A percentile compares a stretch with the other conserved stretches of the same genome.
phyloP scores from a whole-genome alignment of 116 monocot species.

The Posidonia oceanica region DNA sequence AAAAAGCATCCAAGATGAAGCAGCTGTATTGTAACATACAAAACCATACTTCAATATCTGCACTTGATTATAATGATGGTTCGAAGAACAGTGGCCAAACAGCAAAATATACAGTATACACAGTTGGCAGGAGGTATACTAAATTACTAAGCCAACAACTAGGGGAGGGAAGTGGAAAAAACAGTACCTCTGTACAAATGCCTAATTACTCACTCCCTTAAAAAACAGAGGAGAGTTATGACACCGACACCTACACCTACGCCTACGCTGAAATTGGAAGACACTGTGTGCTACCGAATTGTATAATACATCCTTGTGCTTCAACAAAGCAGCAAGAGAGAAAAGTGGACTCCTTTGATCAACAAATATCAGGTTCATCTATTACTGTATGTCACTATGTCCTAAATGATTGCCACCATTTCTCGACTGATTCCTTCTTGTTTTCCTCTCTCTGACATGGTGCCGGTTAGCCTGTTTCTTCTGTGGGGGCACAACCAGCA shows the following conservation, averaged over 20 bases:
- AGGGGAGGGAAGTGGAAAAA: neutral
- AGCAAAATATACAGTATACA: neutral
- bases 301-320: too few species aligned
- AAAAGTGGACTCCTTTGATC: too few species aligned
- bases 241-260: too few species aligned
- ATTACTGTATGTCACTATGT: neutral
- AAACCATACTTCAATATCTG: too few species aligned
- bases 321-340: too few species aligned
- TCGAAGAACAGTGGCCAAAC: too few species aligned
- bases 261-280: neutral
- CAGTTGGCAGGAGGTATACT: neutral
- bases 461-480: slow-evolving; percentile 8
- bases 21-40: too few species aligned
- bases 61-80: too few species aligned
- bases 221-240: neutral
- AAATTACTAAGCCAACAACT: neutral
- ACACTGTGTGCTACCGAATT: neutral
- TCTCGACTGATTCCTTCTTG: slow-evolving; percentile 10
- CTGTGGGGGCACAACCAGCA: slow-evolving; percentile 28
- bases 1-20: too few species aligned
- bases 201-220: slow-evolving; percentile 1
- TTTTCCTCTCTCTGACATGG: slow-evolving; percentile 26
- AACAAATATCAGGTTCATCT: neutral
- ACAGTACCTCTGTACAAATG: slow-evolving; percentile 1
- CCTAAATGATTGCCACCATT: slow-evolving; percentile 1